Evolutionary conservation across 2,329 filamentous ascomycete species (phyloP), one percentile per base, ranked within the genome.

Genomic region (Exophiala sp.): DNA sequence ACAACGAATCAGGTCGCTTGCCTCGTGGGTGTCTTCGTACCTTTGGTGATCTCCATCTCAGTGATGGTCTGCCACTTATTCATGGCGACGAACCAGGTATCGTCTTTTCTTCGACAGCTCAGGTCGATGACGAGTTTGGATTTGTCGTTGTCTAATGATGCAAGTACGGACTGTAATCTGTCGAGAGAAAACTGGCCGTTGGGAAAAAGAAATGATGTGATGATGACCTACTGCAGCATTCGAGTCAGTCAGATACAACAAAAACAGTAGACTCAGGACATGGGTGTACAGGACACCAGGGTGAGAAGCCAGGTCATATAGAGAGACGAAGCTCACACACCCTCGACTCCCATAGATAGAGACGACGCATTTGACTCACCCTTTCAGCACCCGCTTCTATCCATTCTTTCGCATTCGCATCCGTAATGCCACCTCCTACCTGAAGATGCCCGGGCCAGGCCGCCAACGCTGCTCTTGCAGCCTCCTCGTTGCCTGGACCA

Each of bases 41-140:
- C 86, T 76, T 86, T 75, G 57, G 84, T 91, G 58, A 98, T 82
- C 66, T 96, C 88, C 82, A 95, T 95, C 63, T 96, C 88, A 1
- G 93, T 97, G 48, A 97, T 84, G 1, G 88, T 95, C 75, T 97
- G 93, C 93, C 93, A 98, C 68, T 95, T 95, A 69, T 98, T 88
- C 85, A 95, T 98, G 48, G 93, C 91, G n/a, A 98, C 93, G 63
- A 86, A 89, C 93, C 93, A 98, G 32, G 74, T 83, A 48, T 83
- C 75, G 30, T 77, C 85, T 53, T 82, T 83, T 51, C 83, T 77
- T 44, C 93, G 82, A 66, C 93, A 98, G 69, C 89, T 95, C 19
- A 98, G 78, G 65, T 98, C 93, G 65, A 98, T 90, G 59, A 98
- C 91, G 42, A 98, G 80, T 69, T 87, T 93, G 42, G 75, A 72